phyloP scores from a whole-genome alignment of 108 stramenopile genomes.

The Nitzschia sp. region DNA sequence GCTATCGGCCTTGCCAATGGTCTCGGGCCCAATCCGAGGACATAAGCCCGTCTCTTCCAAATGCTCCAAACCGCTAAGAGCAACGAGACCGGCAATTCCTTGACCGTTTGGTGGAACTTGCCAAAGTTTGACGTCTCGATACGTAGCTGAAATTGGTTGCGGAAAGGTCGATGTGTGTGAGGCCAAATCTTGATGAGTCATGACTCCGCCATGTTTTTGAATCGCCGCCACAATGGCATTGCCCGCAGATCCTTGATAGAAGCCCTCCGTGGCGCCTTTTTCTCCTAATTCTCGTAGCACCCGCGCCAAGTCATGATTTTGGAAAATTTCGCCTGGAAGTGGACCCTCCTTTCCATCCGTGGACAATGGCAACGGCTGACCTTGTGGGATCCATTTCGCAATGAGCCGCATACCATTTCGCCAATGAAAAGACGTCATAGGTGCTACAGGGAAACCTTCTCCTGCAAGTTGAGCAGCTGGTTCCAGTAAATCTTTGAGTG shows the following conservation, averaged over 20 bases:
- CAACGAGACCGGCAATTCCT: slow-evolving; percentile 92
- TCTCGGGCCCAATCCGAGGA: slow-evolving; percentile 26
- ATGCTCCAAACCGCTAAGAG: slow-evolving; percentile 75
- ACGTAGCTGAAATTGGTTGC: slow-evolving; percentile 75
- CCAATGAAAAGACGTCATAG: slow-evolving; percentile 90
- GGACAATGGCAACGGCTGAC: slow-evolving; percentile 60
- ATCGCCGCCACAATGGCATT: slow-evolving; percentile 82
- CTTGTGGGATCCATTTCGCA: slow-evolving; percentile 61
- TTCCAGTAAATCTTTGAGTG: slow-evolving; percentile 80
- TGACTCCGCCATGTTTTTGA: slow-evolving; percentile 75
- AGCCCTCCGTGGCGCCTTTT: slow-evolving; percentile 81
- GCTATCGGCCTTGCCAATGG: slow-evolving; percentile 48
- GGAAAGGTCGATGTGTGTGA: slow-evolving; percentile 74
- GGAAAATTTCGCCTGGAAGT: slow-evolving; percentile 76
- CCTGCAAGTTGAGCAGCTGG: slow-evolving; percentile 92
- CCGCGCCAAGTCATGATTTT: slow-evolving; percentile 86
- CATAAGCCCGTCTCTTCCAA: slow-evolving; percentile 43
- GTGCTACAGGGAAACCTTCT: slow-evolving; percentile 89
- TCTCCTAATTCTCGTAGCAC: slow-evolving; percentile 82
- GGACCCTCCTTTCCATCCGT: slow-evolving; percentile 59
- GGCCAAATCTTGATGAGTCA: slow-evolving; percentile 86
- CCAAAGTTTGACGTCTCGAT: slow-evolving; percentile 75
- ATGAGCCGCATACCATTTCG: slow-evolving; percentile 55
- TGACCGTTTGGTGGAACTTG: slow-evolving; percentile 96
- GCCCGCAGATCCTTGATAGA: slow-evolving; percentile 87